Conservation (phyloP, 352 stramenopile genomes). For the Globisporangium yorkense region DNA sequence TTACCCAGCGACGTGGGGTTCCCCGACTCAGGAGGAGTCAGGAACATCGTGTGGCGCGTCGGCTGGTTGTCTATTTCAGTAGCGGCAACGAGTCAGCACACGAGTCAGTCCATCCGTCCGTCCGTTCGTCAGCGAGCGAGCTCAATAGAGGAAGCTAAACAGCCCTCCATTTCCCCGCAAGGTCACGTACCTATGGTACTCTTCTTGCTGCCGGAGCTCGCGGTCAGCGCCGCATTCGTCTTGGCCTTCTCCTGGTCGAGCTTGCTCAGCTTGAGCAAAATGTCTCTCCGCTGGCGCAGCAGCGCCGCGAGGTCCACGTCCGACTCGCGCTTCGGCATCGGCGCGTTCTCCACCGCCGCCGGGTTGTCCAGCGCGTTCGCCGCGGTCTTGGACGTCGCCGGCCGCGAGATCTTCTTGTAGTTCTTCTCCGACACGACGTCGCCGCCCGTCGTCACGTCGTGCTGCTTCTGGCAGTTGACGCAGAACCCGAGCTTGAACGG, state of each 20-base stretch:
- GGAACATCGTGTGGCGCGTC: slow-evolving; percentile 40
- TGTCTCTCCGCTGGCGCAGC: slow-evolving; percentile 68
- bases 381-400: slow-evolving; percentile 61
- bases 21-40: slow-evolving; percentile 21
- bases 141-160: not conserved
- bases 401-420: slow-evolving; percentile 80
- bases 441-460: slow-evolving; percentile 71
- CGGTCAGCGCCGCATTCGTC: slow-evolving; percentile 23
- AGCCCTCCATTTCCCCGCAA: not conserved
- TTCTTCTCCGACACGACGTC: slow-evolving; percentile 62
- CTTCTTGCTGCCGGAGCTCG: slow-evolving; percentile 17
- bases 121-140: not conserved
- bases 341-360: slow-evolving; percentile 44
- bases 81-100: not conserved
- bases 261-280: slow-evolving; percentile 60
- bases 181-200: slow-evolving; percentile 38
- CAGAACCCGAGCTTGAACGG: slow-evolving; percentile 86
- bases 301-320: slow-evolving; percentile 77
- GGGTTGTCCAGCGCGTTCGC: slow-evolving; percentile 80
- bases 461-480: slow-evolving; percentile 88
- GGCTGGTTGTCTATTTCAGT: slow-evolving; percentile 11
- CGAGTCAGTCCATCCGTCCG: too few relatives aligned
- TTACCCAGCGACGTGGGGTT: slow-evolving; percentile 30
- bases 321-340: slow-evolving; percentile 50
- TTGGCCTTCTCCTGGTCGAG: slow-evolving; percentile 53